Conservation (phyloP, 2,329 filamentous ascomycete species). For the Aspergillus viridinutans region DNA sequence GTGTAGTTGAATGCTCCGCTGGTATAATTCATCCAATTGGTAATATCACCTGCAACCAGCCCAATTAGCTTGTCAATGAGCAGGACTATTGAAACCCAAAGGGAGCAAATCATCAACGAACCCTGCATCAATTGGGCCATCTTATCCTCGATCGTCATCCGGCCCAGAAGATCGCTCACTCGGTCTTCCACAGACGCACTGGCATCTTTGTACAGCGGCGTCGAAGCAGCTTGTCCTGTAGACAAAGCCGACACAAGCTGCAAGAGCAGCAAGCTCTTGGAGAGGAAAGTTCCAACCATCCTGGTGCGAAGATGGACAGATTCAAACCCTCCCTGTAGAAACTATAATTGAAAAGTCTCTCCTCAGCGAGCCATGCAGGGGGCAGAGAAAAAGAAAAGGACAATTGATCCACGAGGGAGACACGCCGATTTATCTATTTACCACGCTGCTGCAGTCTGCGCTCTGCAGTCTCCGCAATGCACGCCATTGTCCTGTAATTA, state of each 20-base stretch:
- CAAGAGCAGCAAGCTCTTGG: conserved; percentile 23
- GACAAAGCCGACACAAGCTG: conserved; percentile 19
- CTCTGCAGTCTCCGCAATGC: not conserved
- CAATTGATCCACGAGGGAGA: not conserved
- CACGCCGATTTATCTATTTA: not conserved
- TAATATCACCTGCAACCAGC: conserved; percentile 54
- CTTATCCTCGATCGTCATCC: conserved; percentile 74
- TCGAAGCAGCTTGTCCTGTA: conserved; percentile 14
- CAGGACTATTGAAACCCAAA: not conserved
- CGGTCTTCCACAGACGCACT: conserved; percentile 59
- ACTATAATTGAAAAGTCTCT: not conserved
- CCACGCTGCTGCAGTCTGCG: not conserved
- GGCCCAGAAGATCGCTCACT: conserved; percentile 62
- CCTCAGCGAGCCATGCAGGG: not conserved
- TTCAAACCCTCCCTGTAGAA: not conserved
- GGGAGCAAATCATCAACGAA: conserved; percentile 5
- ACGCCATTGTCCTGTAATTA: not conserved
- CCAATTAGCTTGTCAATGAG: not conserved
- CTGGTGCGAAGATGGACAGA: not conserved
- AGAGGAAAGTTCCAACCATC: conserved; percentile 15
- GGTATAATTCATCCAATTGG: conserved; percentile 69
- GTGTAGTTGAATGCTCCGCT: conserved; percentile 63
- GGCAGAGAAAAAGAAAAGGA: not conserved
- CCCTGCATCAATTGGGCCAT: conserved; percentile 63
- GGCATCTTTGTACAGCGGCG: conserved; percentile 57